Conservation (phyloP, 805 yeast species). For the Zygoascus tannicola region DNA sequence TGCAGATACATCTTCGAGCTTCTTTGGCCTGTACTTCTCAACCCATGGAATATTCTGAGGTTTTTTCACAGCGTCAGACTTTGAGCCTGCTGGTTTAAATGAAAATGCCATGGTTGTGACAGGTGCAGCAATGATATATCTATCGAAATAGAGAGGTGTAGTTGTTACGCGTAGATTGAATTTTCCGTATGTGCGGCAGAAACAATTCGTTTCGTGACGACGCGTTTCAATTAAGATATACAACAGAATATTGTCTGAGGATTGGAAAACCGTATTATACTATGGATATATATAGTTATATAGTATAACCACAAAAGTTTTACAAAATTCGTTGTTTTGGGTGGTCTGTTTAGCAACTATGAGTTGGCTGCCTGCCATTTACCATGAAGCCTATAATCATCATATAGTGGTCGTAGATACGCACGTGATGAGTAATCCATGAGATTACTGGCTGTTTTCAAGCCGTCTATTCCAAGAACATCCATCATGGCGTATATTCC, state of each 20-base stretch:
- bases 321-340: background rate
- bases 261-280: no score
- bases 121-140: no score
- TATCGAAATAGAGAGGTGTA: no score
- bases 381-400: conserved; percentile 66
- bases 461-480: conserved; percentile 56
- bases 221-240: no score
- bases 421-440: conserved; percentile 63
- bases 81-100: conserved; percentile 3
- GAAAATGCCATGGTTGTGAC: conserved; percentile 6
- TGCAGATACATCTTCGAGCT: conserved; percentile 77
- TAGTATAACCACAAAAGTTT: background rate
- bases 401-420: conserved; percentile 56
- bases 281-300: no score
- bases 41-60: conserved; percentile 62
- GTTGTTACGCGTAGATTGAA: no score
- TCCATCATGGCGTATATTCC: conserved; percentile 61
- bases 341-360: background rate
- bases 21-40: conserved; percentile 87
- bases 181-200: no score
- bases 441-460: conserved; percentile 50
- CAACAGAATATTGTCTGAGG: no score
- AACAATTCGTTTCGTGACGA: no score
- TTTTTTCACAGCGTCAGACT: background rate
- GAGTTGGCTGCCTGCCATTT: conserved; percentile 62